Evolutionary conservation across 2,329 filamentous ascomycete species (phyloP), one percentile per base, ranked within the genome.

Genomic region (Madurella fahalii): DNA sequence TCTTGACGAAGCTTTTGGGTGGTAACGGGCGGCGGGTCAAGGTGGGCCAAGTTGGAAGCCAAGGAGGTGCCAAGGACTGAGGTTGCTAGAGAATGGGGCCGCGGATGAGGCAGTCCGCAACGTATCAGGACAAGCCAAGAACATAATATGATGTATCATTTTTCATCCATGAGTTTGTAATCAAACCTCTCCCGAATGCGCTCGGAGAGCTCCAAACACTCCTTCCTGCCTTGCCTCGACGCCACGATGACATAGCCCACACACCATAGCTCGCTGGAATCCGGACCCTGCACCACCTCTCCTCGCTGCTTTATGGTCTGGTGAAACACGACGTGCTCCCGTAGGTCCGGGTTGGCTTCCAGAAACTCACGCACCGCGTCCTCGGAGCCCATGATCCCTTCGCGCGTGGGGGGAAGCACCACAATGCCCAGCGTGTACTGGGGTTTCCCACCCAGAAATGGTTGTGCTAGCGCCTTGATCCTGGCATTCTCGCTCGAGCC

Each of bases 1-100:
- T 32, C 52, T 62, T 2, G 61, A 62, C n/a, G 59, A 62, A 17
- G 61, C 56, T 1, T 63, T 63, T 43, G 43, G 47, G 2, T 63
- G 61, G 61, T 63, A 56, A 37, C 11, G 4, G 34, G 34, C 11
- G 34, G 34, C 13, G 34, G 34, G 34, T 15, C 9, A 37, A 15
- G 4, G 9, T 5, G 34, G 34, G 34, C 11, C 34, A 11, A 37
- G 34, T 12, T 37, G 34, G 34, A 37, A 37, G 34, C 11, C 34
- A 37, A 25, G 25, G 25, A 25, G 25, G 7, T 7, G 37, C 37
- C 34, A 31, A 49, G 37, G 17, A 17, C 41, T 31, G 37, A 5
- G 18, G 47, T 41, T 12, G 25, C 25, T 25, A 3, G 25, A 25
- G 25, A 25, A 25, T 25, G 25, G 25, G 25, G 25, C 25, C 25